A percentile compares a stretch with the other conserved stretches of the same genome.
Evolutionary conservation across 306 rosid species (phyloP).

Genomic region (Prunus fruticosa): DNA sequence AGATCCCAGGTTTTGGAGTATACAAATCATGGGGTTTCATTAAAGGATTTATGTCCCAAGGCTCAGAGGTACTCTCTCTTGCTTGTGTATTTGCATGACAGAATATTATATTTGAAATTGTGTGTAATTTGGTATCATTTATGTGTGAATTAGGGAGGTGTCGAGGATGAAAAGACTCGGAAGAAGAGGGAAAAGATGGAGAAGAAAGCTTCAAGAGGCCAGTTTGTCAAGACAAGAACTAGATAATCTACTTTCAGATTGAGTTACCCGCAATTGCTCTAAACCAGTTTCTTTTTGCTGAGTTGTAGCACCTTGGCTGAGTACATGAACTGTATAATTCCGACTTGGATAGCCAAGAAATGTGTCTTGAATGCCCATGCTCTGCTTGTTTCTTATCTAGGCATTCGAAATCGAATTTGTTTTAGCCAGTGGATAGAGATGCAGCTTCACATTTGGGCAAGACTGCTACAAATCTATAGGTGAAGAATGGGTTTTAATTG

Average conservation of each 20-base stretch:
- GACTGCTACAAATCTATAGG: not conserved
- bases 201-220: constrained; percentile 78
- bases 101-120: not conserved
- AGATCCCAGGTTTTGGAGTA: constrained; percentile 89
- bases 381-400: not conserved
- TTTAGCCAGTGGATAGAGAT: not conserved
- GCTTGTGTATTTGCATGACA: not conserved
- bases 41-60: constrained; percentile 59
- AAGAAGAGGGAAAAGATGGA: constrained; percentile 97
- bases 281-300: not conserved
- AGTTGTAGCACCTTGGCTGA: not conserved
- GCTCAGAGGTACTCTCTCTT: constrained; percentile 60
- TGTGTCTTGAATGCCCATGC: not conserved
- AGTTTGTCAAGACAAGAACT: constrained; percentile 69
- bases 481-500: not conserved
- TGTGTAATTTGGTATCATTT: constrained; percentile 7
- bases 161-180: constrained; percentile 87
- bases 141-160: constrained; percentile 47
- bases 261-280: not conserved
- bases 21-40: constrained; percentile 78
- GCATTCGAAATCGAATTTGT: not conserved
- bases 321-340: not conserved
- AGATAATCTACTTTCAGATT: constrained; percentile 36
- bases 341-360: not conserved
- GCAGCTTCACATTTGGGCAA: not conserved